These are phyloP conservation scores for Dionaea muscipula DNA, from an alignment of 179 eudicot genomes.

Conservation along the genomic window DNA sequence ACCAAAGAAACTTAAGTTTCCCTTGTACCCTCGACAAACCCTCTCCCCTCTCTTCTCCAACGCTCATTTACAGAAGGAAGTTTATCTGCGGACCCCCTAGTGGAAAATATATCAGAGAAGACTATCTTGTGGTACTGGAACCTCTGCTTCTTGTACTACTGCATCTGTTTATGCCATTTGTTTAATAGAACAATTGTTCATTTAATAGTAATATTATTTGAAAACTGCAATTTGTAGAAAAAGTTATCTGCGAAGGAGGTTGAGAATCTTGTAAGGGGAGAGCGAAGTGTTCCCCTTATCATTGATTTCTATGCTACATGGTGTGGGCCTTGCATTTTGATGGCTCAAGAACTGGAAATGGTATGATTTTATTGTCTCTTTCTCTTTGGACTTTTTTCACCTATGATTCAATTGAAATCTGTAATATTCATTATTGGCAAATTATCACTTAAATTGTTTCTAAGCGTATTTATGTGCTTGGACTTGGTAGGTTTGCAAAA, in stretches of 20 bases:
- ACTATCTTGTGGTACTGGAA: constrained; percentile 68
- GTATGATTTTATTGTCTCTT: constrained; percentile 21
- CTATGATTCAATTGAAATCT: background rate
- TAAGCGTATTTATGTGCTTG: background rate
- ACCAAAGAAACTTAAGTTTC: constrained; percentile 4
- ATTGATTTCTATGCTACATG: constrained; percentile 93
- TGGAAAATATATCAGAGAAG: constrained; percentile 63
- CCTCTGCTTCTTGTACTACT: background rate
- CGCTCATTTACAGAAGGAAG: constrained; percentile 24
- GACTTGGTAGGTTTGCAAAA: background rate
- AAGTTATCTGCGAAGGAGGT: constrained; percentile 63
- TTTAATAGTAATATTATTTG: background rate
- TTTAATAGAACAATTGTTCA: background rate
- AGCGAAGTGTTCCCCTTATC: constrained; percentile 64
- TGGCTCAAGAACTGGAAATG: constrained; percentile 99
- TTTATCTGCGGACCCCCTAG: constrained; percentile 48
- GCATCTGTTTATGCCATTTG: background rate
- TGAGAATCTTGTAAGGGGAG: constrained; percentile 75
- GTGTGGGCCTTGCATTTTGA: constrained; percentile 97
- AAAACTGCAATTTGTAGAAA: no score
- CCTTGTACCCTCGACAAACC: constrained; percentile 14
- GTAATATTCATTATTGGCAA: background rate
- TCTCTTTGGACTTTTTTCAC: background rate
- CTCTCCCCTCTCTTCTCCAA: constrained; percentile 16
- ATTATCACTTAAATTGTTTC: background rate